Evolutionary conservation across 495 filamentous ascomycete species (phyloP).

Genomic region (Copromyces sp.): DNA sequence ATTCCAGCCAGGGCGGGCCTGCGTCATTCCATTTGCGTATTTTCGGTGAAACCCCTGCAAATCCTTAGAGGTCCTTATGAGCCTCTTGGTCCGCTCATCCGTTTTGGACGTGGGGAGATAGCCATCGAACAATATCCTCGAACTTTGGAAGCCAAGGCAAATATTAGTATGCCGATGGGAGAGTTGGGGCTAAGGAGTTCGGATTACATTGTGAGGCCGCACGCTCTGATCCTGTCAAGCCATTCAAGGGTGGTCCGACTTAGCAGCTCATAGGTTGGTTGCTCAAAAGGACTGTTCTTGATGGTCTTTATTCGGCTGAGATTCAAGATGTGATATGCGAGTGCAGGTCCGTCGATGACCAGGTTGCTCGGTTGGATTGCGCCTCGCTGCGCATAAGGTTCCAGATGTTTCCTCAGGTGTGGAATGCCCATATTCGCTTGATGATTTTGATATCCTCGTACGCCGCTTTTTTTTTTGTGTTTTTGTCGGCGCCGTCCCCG

Average conservation of each 20-base stretch:
- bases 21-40: slow-evolving; percentile 8
- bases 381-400: slow-evolving; percentile 44
- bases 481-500: neutral
- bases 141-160: slow-evolving; percentile 20
- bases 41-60: slow-evolving; percentile 16
- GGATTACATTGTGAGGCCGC: slow-evolving; percentile 48
- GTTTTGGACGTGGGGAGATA: slow-evolving; percentile 44
- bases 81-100: slow-evolving; percentile 19
- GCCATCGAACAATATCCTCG: slow-evolving; percentile 69
- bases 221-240: slow-evolving; percentile 41
- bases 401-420: slow-evolving; percentile 46
- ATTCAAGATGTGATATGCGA: slow-evolving; percentile 61
- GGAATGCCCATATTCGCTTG: slow-evolving; percentile 57
- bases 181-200: slow-evolving; percentile 3
- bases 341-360: slow-evolving; percentile 65
- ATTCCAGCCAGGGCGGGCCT: neutral
- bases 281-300: slow-evolving; percentile 31
- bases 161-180: neutral
- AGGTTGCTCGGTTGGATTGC: slow-evolving; percentile 36
- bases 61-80: slow-evolving; percentile 11
- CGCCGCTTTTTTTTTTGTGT: neutral
- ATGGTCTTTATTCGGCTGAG: slow-evolving; percentile 36
- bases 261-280: slow-evolving; percentile 52
- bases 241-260: slow-evolving; percentile 49
- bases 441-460: neutral